Base-by-base conservation (phyloP, 1,284 basidiomycete genomes). In the Malassezia dermatis region DNA sequence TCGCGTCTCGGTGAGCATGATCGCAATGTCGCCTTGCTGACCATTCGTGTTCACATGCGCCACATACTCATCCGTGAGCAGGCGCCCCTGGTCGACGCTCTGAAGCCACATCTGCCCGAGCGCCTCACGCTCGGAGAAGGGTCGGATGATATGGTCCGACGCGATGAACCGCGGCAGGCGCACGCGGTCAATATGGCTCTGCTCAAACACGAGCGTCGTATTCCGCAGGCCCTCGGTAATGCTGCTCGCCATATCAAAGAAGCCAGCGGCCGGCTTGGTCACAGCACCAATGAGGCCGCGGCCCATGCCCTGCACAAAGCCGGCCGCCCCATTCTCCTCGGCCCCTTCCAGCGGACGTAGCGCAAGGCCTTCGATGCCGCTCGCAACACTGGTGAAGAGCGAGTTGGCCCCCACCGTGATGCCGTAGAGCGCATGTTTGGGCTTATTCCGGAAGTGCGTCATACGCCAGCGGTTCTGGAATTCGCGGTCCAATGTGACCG, bases 281-380 rank as follows among this genome's bases (percentile, higher is more conserved):
- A 98, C 84, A 35, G 82, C 87, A 24, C 93, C 93, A 53, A 95
- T 89, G 49, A 96, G 78, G 10, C 93, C 93, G 75, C 94, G 95
- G 13, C 94, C 94, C 27, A 99, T 83, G 12, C 94, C 94, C 76
- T 94, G 95, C 79, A 96, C 89, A 78, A 99, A 99, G 4, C 94
- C 94, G 31, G 88, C 79, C 0, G 94, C 90, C 6, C 94, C 94
- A 65, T 86, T 90, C 13, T 84, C 81, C 74, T 98, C 93, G 0
- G 94, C 94, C 4, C 94, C 94, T 76, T 98, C 91, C 43, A 98
- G 83, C 0, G 94, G 94, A 71, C 95, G 93, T 69, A 94, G 88
- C 60, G 96, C 81, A 24, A 99, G 83, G 8, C 94, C 94, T 73
- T 98, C 93, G 75, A 98, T 83, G 1, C 93, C 94, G 70, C 89